These are phyloP conservation scores for Penicillium sp. DNA, from an alignment of 2,329 filamentous ascomycete genomes.

Conservation along the genomic window DNA sequence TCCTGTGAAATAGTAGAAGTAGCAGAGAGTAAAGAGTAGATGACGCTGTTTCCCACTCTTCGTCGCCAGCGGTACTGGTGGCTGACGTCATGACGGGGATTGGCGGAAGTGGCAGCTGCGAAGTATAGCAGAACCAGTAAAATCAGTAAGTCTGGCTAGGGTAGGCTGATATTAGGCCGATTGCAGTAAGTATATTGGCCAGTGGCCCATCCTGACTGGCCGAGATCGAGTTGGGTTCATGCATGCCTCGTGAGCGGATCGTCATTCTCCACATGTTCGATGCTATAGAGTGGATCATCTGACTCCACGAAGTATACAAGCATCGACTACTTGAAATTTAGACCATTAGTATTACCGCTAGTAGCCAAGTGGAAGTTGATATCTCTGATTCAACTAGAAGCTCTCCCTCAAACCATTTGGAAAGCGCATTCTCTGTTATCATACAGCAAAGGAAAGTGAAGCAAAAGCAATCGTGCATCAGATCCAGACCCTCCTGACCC, in stretches of 20 bases:
- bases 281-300: no score
- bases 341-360: no score
- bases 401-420: not conserved
- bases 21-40: slow-evolving; percentile 12
- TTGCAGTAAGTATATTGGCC: no score
- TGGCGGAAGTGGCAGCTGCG: slow-evolving; percentile 17
- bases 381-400: slow-evolving; percentile 1
- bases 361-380: no score
- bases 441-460: slow-evolving; percentile 14
- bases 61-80: slow-evolving; percentile 14
- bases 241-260: slow-evolving; percentile 12
- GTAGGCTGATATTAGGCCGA: not conserved
- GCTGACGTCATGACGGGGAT: slow-evolving; percentile 38
- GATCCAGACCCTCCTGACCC: slow-evolving; percentile 19
- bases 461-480: slow-evolving; percentile 14
- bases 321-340: no score
- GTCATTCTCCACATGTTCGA: slow-evolving; percentile 11
- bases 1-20: no score
- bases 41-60: slow-evolving; percentile 26
- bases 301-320: no score
- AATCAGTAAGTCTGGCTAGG: no score
- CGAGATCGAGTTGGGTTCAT: slow-evolving; percentile 7
- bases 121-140: not conserved
- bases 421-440: slow-evolving; percentile 8
- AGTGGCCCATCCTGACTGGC: not conserved